Evolutionary conservation across 257 asterid genomes (phyloP).

Genomic region (Misopates orontium): DNA sequence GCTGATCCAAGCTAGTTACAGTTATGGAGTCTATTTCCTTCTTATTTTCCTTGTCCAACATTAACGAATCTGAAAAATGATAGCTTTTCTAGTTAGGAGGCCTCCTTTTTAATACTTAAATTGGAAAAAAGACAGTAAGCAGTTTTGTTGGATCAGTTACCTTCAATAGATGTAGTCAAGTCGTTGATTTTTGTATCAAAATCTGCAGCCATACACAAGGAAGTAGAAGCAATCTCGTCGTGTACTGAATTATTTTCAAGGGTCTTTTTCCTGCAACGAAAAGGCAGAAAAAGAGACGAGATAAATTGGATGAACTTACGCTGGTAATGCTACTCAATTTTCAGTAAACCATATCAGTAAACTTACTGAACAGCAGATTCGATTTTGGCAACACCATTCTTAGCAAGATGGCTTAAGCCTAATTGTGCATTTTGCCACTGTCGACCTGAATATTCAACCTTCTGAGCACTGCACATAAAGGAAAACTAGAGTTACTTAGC

Average conservation of each 20-base stretch:
- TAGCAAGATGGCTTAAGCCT: constrained; percentile 37
- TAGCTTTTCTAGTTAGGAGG: neutral
- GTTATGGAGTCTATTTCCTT: constrained; percentile 46
- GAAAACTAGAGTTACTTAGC: constrained; percentile 1
- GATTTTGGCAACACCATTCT: constrained; percentile 39
- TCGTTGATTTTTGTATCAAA: constrained; percentile 35
- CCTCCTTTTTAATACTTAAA: constrained; percentile 3
- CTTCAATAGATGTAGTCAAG: constrained; percentile 44
- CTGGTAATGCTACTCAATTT: neutral
- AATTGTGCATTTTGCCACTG: constrained; percentile 50
- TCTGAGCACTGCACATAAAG: constrained; percentile 41
- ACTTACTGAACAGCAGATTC: constrained; percentile 54
- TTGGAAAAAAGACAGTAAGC: neutral
- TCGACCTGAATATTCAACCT: constrained; percentile 47
- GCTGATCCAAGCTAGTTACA: constrained; percentile 45
- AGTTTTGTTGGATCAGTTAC: constrained; percentile 33
- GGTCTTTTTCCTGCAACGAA: constrained; percentile 45
- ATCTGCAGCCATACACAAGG: constrained; percentile 44
- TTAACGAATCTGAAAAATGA: constrained; percentile 54
- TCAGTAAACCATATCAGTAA: constrained; percentile 21
- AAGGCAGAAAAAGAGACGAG: neutral
- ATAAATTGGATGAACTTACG: constrained; percentile 6
- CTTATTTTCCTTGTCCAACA: constrained; percentile 47
- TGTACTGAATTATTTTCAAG: constrained; percentile 44
- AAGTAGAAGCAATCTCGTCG: constrained; percentile 46